Conservation (phyloP, 2,329 filamentous ascomycete species). For the Clarireedia monteithiana region DNA sequence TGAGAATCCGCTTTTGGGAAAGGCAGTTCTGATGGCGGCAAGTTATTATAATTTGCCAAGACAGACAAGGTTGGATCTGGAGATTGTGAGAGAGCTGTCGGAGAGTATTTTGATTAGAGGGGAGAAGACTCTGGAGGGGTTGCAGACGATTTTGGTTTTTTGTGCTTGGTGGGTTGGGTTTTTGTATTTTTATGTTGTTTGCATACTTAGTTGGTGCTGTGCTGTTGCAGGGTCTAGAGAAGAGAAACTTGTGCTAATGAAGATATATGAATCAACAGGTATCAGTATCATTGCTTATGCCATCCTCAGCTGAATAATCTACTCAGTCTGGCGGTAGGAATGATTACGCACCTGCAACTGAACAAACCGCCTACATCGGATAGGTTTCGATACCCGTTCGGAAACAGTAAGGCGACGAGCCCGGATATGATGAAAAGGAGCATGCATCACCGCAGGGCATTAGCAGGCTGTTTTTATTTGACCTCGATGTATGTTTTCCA, state of each 20-base stretch:
- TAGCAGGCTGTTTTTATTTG: constrained; percentile 5
- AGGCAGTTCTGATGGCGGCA: constrained; percentile 4
- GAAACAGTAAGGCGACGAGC: neutral
- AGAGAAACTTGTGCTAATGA: neutral
- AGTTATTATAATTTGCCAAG: constrained; percentile 4
- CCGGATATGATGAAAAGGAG: neutral
- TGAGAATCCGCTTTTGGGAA: neutral
- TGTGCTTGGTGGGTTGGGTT: constrained; percentile 1
- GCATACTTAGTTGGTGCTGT: neutral
- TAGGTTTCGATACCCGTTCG: constrained; percentile 1
- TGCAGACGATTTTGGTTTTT: constrained; percentile 7
- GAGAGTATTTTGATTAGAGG: constrained; percentile 1
- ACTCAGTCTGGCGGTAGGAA: neutral
- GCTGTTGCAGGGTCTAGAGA: neutral
- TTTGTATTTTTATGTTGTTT: neutral
- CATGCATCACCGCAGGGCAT: constrained; percentile 1
- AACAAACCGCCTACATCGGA: constrained; percentile 1
- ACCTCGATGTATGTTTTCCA: neutral
- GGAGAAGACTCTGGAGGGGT: constrained; percentile 5
- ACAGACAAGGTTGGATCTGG: neutral
- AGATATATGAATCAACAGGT: neutral
- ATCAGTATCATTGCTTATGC: constrained; percentile 7
- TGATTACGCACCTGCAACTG: neutral
- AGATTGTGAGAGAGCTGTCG: neutral
- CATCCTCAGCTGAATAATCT: constrained; percentile 7